Evolutionary conservation across 148 eudicot species (phyloP).

Genomic region (Oxyria digyna): DNA sequence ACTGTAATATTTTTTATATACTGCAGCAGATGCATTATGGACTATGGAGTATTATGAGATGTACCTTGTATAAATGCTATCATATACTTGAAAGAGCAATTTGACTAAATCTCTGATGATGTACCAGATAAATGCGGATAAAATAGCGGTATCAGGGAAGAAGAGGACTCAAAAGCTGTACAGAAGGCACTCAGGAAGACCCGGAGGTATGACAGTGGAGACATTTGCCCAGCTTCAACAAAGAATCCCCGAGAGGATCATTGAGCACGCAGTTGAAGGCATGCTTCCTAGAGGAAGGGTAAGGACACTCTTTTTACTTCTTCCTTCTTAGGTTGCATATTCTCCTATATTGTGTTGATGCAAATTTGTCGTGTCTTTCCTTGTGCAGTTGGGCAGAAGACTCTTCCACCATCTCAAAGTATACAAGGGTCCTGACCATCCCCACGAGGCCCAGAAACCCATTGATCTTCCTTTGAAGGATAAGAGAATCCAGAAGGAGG

Average conservation of each 20-base stretch:
- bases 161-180: constrained; percentile 83
- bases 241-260: constrained; percentile 92
- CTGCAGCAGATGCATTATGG: no score
- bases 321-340: no score
- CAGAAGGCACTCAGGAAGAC: constrained; percentile 96
- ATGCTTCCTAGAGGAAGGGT: constrained; percentile 98
- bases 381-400: constrained; percentile 75
- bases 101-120: background rate
- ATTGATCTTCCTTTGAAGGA: constrained; percentile 62
- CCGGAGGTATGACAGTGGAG: constrained; percentile 98
- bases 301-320: constrained; percentile 18
- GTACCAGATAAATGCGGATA: constrained; percentile 74
- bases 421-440: constrained; percentile 77
- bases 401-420: constrained; percentile 92
- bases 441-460: constrained; percentile 87
- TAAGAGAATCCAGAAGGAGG: constrained; percentile 64
- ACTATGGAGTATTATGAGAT: background rate
- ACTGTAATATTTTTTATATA: no score
- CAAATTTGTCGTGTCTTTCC: background rate
- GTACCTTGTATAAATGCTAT: background rate
- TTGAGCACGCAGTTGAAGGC: constrained; percentile 97
- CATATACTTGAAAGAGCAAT: background rate
- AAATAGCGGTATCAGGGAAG: constrained; percentile 88
- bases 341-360: background rate
- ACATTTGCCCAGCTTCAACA: constrained; percentile 94